Percentiles rank a stretch among this genome's conserved stretches.
These are phyloP conservation scores for Ceratonia siliqua DNA, from an alignment of 306 rosid species.

Conservation along the genomic window DNA sequence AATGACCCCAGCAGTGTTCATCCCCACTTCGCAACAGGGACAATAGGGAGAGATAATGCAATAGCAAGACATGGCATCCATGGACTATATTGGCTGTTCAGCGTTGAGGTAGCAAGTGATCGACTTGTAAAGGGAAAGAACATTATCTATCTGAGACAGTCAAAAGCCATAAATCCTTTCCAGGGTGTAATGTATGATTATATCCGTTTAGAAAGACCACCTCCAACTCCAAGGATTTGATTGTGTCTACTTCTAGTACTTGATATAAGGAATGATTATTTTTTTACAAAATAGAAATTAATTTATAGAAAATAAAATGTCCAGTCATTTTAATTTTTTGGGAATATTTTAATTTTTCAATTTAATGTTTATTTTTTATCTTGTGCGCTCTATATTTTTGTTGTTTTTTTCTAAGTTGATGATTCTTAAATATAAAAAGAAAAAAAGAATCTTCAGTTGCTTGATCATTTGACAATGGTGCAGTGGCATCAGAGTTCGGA, in stretches of 20 bases:
- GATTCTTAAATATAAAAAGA: no score
- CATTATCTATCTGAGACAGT: slow-evolving; percentile 56
- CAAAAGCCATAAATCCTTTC: slow-evolving; percentile 37
- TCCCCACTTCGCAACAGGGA: slow-evolving; percentile 42
- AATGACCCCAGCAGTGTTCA: slow-evolving; percentile 21
- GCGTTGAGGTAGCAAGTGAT: slow-evolving; percentile 37
- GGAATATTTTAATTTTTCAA: no score
- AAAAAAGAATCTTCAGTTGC: no score
- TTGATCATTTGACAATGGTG: no score
- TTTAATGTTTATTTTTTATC: no score
- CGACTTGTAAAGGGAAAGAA: slow-evolving; percentile 50
- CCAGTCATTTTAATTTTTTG: no score
- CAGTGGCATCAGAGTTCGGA: no score
- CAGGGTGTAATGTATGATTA: slow-evolving; percentile 81
- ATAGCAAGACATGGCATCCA: slow-evolving; percentile 88
- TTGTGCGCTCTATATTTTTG: no score
- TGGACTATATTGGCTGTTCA: slow-evolving; percentile 58
- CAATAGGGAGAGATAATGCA: slow-evolving; percentile 63
- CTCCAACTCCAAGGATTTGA: slow-evolving; percentile 34
- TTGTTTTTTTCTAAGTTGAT: no score
- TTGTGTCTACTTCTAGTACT: not conserved
- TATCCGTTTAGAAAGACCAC: slow-evolving; percentile 78
- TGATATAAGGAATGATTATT: no score
- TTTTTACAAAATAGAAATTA: no score
- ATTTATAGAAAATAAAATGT: no score